Base-by-base conservation (phyloP, 1,139 yeast species). In the Nakaseomyces bracarensis region DNA sequence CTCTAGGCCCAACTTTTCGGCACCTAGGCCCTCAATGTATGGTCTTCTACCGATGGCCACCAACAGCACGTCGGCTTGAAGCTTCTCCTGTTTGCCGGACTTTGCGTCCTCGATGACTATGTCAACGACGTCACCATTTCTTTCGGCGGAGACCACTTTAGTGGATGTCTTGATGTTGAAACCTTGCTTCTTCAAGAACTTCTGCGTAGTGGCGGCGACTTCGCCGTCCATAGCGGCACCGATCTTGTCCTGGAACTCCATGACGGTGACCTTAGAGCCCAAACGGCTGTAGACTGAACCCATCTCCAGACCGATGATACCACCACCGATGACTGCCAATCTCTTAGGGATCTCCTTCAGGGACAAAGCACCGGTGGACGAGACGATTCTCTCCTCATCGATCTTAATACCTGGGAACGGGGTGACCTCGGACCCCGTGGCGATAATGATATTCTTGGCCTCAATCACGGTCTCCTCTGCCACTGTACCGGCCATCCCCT, bases 1-100 rank as follows among this genome's bases (percentile, higher is more conserved):
- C 65, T 91, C 98, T 54, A 91, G 69, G 49, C 95, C 97, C 52
- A 87, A 70, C 50, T 77, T 77, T 68, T 93, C 98, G 49, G 87
- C 81, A 65, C 85, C 82, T 53, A 93, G 75, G 44, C 96, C 96
- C 60, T 78, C 76, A 49, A 95, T 80, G 77, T 80, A 87, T 54
- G 99, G 98, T 71, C 97, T 87, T 75, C 99, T 87, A 64, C 99
- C 99, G 58, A 93, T 86, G 50, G 98, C 97, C 47, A 93, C 98
- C 58, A 91, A 74, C 60, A 91, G 74, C 36, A 89, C 95, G 63
- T 93, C 98, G 44, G 96, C 83, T 53, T 87, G 94, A 43, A 93
- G 58, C 33, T 76, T 66, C 66, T 82, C 91, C 58, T 77, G 73
- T 70, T 82, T 77, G 60, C 96, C 96, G 43, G 77, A 69, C 74